Evolutionary conservation across 108 stramenopile genomes (phyloP), one percentile per base, ranked within the genome.

Genomic region (Cyclostephanos tholiformis): DNA sequence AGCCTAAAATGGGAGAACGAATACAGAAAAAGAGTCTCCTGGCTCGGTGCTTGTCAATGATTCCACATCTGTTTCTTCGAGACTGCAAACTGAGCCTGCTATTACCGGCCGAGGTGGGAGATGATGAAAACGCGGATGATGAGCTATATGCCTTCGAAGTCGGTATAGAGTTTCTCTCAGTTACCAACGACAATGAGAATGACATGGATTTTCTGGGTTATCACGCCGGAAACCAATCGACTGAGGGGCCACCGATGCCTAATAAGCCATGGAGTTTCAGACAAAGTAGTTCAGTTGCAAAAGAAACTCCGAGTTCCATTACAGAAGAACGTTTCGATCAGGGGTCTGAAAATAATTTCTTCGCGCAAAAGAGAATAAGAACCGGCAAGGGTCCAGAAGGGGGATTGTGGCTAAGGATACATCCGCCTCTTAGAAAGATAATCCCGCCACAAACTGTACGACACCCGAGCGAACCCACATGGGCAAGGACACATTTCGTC

Each of bases 371-470:
- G 55, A 77, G 89, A 57, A 88, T 93, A 52, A 85, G 89, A 44
- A 93, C 91, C 7, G 91, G 91, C 35, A 81, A 85, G 67, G 91
- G 91, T 23, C 84, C 86, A 27, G 86, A 86, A 32, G 91, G 86
- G 23, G 91, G 91, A 6, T 65, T 93, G 23, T 87, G 76, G 75
- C 22, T 92, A 26, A 87, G 84, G 57, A 72, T 92, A 48, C 84
- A 75, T 41, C 70, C 76, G 49, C 88, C 91, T 8, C 32, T 16
- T 17, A 17, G 62, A 51, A 49, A 46, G 58, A 65, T 32, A 29
- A 30, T 63, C 16, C 46, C n/a, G 27, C 57, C 55, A 8, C 35
- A 17, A 27, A 46, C 20, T n/a, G 72, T 16, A 20, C 58, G 22
- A 36, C 38, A 50, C 19, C 60, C 16, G 19, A 30, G 68, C 36